Conservation (phyloP, 1,284 basidiomycete species). For the Neonothopanus nambi region DNA sequence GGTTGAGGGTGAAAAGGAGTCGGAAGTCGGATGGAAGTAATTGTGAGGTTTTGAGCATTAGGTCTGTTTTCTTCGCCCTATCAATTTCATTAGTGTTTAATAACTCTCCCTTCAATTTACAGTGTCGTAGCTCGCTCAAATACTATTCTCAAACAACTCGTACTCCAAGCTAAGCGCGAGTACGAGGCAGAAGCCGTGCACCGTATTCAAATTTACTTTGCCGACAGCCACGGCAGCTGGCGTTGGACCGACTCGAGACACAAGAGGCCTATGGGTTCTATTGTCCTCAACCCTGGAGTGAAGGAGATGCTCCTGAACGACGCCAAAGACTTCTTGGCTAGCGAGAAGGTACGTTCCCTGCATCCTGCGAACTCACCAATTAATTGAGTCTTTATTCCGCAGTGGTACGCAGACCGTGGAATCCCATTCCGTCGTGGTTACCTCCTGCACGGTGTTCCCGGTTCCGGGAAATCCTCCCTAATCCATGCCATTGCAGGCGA, state of each 20-base stretch:
- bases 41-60: conserved; percentile 73
- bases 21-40: conserved; percentile 64
- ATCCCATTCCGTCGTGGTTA: conserved; percentile 87
- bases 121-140: conserved; percentile 80
- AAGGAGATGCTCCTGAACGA: conserved; percentile 83
- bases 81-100: background rate
- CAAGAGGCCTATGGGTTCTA: conserved; percentile 77
- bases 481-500: conserved; percentile 80
- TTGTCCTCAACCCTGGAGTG: conserved; percentile 78
- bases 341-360: conserved; percentile 59
- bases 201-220: conserved; percentile 83
- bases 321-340: conserved; percentile 77
- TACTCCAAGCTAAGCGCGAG: conserved; percentile 83
- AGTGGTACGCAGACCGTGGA: conserved; percentile 69
- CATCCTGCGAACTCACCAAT: background rate
- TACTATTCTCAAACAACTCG: conserved; percentile 79
- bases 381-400: background rate
- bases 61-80: conserved; percentile 32
- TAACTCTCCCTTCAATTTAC: conserved; percentile 14
- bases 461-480: conserved; percentile 79
- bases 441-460: conserved; percentile 78
- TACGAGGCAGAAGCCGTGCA: conserved; percentile 83
- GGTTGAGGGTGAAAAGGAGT: conserved; percentile 70
- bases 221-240: conserved; percentile 84
- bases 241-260: conserved; percentile 81